Evolutionary conservation across 139 green algal genomes (phyloP).

Genomic region (Pseudopediastrum boryanum): DNA sequence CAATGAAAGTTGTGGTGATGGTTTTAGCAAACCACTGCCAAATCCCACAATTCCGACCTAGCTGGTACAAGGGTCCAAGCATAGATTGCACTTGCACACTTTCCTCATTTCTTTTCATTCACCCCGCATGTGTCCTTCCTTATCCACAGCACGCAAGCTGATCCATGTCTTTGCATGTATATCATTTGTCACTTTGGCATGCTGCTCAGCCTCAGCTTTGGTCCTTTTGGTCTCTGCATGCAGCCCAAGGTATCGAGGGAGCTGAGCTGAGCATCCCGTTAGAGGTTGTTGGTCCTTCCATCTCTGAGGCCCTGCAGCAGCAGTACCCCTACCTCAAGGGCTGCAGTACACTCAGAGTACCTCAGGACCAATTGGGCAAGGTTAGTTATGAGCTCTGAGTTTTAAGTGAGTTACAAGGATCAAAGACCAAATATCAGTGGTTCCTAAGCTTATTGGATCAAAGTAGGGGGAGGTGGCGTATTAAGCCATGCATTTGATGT

Average conservation of each 20-base stretch:
- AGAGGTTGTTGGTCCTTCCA: slow-evolving; percentile 1
- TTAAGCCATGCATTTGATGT: too few relatives aligned
- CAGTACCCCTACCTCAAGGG: slow-evolving; percentile 72
- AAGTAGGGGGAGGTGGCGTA: neutral
- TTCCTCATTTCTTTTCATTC: neutral
- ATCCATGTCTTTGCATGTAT: neutral
- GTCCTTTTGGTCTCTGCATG: neutral
- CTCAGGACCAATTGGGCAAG: slow-evolving; percentile 33
- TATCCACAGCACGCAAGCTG: neutral
- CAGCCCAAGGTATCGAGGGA: slow-evolving; percentile 48
- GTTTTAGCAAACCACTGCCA: neutral
- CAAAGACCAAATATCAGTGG: neutral
- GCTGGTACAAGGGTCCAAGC: neutral
- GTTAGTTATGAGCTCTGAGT: neutral
- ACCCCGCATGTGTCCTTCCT: neutral
- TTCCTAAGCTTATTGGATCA: neutral
- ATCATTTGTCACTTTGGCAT: neutral
- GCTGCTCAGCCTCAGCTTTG: too few relatives aligned
- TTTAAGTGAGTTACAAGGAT: neutral
- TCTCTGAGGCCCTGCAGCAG: slow-evolving; percentile 31
- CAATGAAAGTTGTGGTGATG: neutral
- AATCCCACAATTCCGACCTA: neutral
- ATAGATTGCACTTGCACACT: neutral
- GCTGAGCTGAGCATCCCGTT: slow-evolving; percentile 43
- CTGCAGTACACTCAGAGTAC: slow-evolving; percentile 56